phyloP scores from a whole-genome alignment of 768 basidiomycete species.

The Boletus tylopilopsis region DNA sequence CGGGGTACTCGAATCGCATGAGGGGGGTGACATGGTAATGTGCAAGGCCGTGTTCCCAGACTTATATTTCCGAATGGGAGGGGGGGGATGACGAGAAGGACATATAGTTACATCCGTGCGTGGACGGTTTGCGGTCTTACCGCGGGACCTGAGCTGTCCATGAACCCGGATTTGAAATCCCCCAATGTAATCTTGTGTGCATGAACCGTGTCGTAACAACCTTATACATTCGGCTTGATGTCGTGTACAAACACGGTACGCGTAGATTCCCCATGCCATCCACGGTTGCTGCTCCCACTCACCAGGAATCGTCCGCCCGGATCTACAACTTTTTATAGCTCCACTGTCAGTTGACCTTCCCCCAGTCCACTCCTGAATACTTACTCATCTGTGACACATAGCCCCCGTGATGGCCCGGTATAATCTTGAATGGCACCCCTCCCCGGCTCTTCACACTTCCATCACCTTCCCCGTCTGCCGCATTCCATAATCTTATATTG shows the following conservation, averaged over 20 bases:
- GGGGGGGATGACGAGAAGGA: slow-evolving; percentile 33
- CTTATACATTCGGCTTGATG: slow-evolving; percentile 49
- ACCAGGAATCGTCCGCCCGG: slow-evolving; percentile 80
- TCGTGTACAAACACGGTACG: slow-evolving; percentile 90
- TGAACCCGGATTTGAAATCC: slow-evolving; percentile 28
- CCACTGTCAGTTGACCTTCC: slow-evolving; percentile 21
- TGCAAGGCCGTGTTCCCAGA: slow-evolving; percentile 13
- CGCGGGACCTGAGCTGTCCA: slow-evolving; percentile 29
- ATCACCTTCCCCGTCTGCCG: slow-evolving; percentile 70
- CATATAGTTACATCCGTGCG: slow-evolving; percentile 19
- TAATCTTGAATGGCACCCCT: slow-evolving; percentile 88
- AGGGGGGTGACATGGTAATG: slow-evolving; percentile 22
- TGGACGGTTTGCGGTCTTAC: slow-evolving; percentile 27
- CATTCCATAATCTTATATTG: slow-evolving; percentile 93
- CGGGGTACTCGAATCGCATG: slow-evolving; percentile 31
- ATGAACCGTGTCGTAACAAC: slow-evolving; percentile 27
- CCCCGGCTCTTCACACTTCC: slow-evolving; percentile 56
- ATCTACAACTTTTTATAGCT: slow-evolving; percentile 66
- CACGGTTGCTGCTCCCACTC: slow-evolving; percentile 90
- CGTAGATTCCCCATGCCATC: slow-evolving; percentile 91
- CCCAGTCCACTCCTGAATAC: slow-evolving; percentile 31
- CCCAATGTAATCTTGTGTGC: slow-evolving; percentile 25
- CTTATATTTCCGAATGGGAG: slow-evolving; percentile 28
- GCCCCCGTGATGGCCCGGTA: slow-evolving; percentile 94
- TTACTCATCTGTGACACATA: slow-evolving; percentile 89